phyloP scores from a whole-genome alignment of 176 grass and related monocot genomes.

The Microstegium vimineum region DNA sequence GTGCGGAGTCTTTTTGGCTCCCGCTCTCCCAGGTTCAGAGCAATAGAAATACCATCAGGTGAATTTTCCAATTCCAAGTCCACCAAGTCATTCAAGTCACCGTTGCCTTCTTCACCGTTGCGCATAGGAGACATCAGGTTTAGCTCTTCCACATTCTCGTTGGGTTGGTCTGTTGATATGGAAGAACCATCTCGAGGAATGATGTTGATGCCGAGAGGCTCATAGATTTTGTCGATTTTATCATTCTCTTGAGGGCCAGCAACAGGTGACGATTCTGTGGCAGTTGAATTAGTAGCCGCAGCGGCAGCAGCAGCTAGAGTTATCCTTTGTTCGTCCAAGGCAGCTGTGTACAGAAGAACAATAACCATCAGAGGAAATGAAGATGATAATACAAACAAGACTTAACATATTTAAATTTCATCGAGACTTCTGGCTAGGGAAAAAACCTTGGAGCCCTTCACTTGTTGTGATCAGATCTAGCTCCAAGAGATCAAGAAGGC shows the following conservation, averaged over 20 bases:
- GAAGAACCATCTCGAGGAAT: slow-evolving; percentile 41
- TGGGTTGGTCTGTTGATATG: slow-evolving; percentile 35
- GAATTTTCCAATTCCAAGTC: slow-evolving; percentile 35
- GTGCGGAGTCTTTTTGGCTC: slow-evolving; percentile 61
- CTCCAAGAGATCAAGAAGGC: slow-evolving; percentile 94
- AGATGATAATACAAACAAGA: slow-evolving; percentile 14
- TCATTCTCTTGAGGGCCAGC: slow-evolving; percentile 38
- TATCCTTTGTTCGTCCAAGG: slow-evolving; percentile 72
- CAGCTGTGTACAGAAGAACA: slow-evolving; percentile 45
- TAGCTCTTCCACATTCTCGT: slow-evolving; percentile 71
- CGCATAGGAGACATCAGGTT: slow-evolving; percentile 60
- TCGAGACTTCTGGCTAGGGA: background rate
- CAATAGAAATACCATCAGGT: slow-evolving; percentile 56
- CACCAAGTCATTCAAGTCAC: slow-evolving; percentile 28
- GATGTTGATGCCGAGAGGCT: slow-evolving; percentile 64
- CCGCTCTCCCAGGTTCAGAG: slow-evolving; percentile 63
- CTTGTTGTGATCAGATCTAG: slow-evolving; percentile 96
- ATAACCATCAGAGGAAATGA: slow-evolving; percentile 4
- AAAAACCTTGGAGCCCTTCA: slow-evolving; percentile 72
- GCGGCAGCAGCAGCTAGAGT: slow-evolving; percentile 44
- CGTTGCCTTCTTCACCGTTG: slow-evolving; percentile 41
- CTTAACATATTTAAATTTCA: background rate
- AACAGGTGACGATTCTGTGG: slow-evolving; percentile 54
- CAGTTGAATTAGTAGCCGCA: slow-evolving; percentile 53
- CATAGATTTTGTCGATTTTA: slow-evolving; percentile 61